A percentile compares a stretch with the other conserved stretches of the same genome.
phyloP scores from a whole-genome alignment of 768 basidiomycete species.

The Tylopilus cervinicoccineus region DNA sequence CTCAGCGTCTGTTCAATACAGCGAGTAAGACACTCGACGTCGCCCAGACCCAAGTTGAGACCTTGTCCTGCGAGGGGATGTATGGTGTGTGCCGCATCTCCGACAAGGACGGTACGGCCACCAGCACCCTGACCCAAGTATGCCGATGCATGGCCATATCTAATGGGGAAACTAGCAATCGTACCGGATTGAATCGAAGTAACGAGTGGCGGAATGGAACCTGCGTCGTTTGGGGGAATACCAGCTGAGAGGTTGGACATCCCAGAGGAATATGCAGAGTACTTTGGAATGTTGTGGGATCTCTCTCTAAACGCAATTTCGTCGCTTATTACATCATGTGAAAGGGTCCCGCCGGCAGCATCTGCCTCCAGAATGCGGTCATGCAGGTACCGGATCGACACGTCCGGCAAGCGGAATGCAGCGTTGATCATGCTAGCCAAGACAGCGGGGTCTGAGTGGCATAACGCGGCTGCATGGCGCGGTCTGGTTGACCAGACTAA shows the following conservation, averaged over 20 bases:
- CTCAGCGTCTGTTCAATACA: conserved; percentile 55
- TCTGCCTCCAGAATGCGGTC: conserved; percentile 55
- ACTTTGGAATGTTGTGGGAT: conserved; percentile 59
- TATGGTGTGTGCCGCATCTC: conserved; percentile 93
- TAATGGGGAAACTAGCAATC: conserved; percentile 86
- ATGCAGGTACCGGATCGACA: conserved; percentile 68
- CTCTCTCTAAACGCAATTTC: conserved; percentile 74
- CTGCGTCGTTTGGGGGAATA: conserved; percentile 58
- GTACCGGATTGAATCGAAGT: conserved; percentile 65
- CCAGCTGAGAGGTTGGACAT: conserved; percentile 36
- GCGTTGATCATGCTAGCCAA: conserved; percentile 81
- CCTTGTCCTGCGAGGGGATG: conserved; percentile 98
- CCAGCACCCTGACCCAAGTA: conserved; percentile 75
- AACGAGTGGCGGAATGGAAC: conserved; percentile 72
- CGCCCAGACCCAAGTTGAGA: conserved; percentile 88
- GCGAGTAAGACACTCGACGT: conserved; percentile 68
- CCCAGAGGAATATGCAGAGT: conserved; percentile 60
- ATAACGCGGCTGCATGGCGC: conserved; percentile 65
- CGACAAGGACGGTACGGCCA: conserved; percentile 79
- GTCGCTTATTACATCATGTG: conserved; percentile 45
- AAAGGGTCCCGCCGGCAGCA: conserved; percentile 41
- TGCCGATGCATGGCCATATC: conserved; percentile 78
- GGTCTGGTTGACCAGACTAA: conserved; percentile 94
- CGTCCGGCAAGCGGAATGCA: conserved; percentile 79
- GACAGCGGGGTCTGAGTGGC: conserved; percentile 57